phyloP scores from a whole-genome alignment of 2,329 filamentous ascomycete species.

The Pseudocercospora vitis region DNA sequence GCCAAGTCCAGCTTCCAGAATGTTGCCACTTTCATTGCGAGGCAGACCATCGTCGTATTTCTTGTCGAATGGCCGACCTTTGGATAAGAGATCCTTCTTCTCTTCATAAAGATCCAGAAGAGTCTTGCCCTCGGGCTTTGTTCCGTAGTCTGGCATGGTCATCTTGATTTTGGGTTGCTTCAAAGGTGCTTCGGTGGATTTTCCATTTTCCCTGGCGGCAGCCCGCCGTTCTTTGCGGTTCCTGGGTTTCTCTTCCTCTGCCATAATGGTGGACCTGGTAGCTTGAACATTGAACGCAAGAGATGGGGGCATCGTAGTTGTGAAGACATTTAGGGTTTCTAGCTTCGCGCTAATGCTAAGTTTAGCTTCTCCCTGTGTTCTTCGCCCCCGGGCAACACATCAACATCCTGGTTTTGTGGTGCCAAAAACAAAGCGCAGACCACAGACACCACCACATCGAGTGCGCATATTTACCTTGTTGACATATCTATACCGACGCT shows the following conservation, averaged over 20 bases:
- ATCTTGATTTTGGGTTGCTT: constrained; percentile 61
- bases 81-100: constrained; percentile 47
- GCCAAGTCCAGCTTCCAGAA: constrained; percentile 38
- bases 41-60: constrained; percentile 35
- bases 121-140: constrained; percentile 62
- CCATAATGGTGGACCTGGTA: too few species aligned
- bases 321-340: background rate
- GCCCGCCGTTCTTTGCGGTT: constrained; percentile 51
- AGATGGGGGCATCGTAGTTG: too few species aligned
- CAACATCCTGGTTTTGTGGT: background rate
- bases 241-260: constrained; percentile 30
- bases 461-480: background rate
- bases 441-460: background rate
- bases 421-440: background rate
- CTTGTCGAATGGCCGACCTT: constrained; percentile 55
- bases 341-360: background rate
- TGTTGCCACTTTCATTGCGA: constrained; percentile 38
- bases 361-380: background rate
- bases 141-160: constrained; percentile 64
- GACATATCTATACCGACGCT: background rate
- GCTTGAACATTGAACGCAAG: too few species aligned
- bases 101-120: constrained; percentile 72
- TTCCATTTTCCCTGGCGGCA: constrained; percentile 38
- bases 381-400: constrained; percentile 1
- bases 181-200: constrained; percentile 36